Base-by-base conservation (phyloP, 345 rosid species). In the Camelina sativa region DNA sequence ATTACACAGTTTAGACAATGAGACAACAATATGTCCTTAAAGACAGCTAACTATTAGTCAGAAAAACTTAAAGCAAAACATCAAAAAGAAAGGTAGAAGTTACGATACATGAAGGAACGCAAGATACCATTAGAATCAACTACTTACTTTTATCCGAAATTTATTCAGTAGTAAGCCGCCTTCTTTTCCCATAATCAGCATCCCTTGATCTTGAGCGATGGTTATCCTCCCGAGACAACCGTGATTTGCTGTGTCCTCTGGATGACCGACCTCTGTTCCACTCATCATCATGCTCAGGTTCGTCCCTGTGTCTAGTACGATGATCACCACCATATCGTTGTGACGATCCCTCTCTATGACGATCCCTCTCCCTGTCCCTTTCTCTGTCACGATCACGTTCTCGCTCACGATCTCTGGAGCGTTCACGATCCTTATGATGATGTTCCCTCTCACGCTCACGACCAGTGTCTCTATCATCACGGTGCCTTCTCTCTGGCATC, bases 141-240 rank as follows among this genome's bases (percentile, higher is more conserved):
- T 53, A 57, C 76, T 77, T 71, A 65, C 80, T 62, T 75, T 60
- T 20, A 22, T 22, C 11, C 2, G 65, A 55, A 20, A 56, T 3
- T 79, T 74, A 90, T 65, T 90, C 92, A 2, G 86, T 80, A 6
- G 86, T 79, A 62, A 86, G 89, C 59, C 91, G 83, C 44, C 96
- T 85, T 76, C 96, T 88, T 83, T 90, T 90, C 55, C 89, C 91
- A 87, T 88, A 88, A 75, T 90, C 91, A 79, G 86, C 85, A 71
- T 88, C 93, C 73, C 91, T 86, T 66, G 91, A 88, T 67, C 86
- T 83, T 28, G 90, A 84, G 47, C 85, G 88, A 81, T 85, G 89
- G 40, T 85, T 89, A 23, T 86, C 91, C 80, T 86, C 91, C 52
- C 85, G 85, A 61, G 86, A 79, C 52, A 85, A 51, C 51, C 86